Percentiles rank a stretch among this genome's conserved stretches.
These are phyloP conservation scores for Peniophora sp. DNA, from an alignment of 1,284 basidiomycete species.

Conservation along the genomic window DNA sequence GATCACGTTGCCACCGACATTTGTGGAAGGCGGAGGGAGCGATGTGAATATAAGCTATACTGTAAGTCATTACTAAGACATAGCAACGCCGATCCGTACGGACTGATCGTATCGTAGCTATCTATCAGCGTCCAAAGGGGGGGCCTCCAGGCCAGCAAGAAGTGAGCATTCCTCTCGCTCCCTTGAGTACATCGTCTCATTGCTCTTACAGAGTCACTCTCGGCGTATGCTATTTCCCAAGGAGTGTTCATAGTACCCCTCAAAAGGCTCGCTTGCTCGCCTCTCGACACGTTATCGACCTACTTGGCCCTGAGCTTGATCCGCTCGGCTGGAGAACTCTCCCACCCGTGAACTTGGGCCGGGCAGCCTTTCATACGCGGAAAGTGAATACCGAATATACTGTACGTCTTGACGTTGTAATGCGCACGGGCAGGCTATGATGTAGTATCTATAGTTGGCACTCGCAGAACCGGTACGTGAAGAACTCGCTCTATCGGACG, in stretches of 20 bases:
- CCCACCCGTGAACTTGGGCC: slow-evolving; percentile 27
- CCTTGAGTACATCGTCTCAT: too few relatives aligned
- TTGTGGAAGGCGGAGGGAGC: slow-evolving; percentile 29
- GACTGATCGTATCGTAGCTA: too few relatives aligned
- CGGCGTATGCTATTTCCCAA: slow-evolving; percentile 32
- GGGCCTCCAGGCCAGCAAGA: too few relatives aligned
- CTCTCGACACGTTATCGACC: slow-evolving; percentile 29
- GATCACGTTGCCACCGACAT: slow-evolving; percentile 27
- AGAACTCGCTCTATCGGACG: too few relatives aligned
- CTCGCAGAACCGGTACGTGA: slow-evolving; percentile 41
- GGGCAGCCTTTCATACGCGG: slow-evolving; percentile 34
- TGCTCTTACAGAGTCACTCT: slow-evolving; percentile 19
- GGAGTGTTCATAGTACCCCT: slow-evolving; percentile 30
- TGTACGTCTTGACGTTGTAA: slow-evolving; percentile 25
- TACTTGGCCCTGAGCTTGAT: slow-evolving; percentile 37
- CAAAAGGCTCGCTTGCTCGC: slow-evolving; percentile 40
- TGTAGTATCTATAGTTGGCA: slow-evolving; percentile 30
- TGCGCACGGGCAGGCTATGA: neutral
- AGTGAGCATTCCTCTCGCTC: too few relatives aligned
- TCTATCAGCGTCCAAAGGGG: slow-evolving; percentile 27
- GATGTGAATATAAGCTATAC: slow-evolving; percentile 32
- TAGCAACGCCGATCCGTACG: too few relatives aligned
- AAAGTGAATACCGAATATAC: slow-evolving; percentile 28
- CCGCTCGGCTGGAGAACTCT: slow-evolving; percentile 40
- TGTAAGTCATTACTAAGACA: too few relatives aligned